These are phyloP conservation scores for Pyronema domesticum DNA, from an alignment of 495 filamentous ascomycete genomes.

Conservation along the genomic window DNA sequence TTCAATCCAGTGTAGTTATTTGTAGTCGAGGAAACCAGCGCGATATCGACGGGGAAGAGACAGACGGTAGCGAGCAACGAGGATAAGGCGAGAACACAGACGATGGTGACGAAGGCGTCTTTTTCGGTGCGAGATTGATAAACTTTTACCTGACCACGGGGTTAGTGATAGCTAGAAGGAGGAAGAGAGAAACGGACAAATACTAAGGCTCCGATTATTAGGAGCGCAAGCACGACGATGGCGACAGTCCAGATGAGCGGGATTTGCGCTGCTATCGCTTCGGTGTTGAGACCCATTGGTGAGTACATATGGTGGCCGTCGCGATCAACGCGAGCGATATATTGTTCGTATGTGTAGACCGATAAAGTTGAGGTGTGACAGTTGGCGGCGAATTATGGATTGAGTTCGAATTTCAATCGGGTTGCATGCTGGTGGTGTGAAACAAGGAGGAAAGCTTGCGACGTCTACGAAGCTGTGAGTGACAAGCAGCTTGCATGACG, in stretches of 20 bases:
- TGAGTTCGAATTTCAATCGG: no score
- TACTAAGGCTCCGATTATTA: conserved; percentile 14
- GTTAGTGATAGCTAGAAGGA: conserved; percentile 3
- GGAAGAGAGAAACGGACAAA: conserved; percentile 11
- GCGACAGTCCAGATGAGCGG: conserved; percentile 24
- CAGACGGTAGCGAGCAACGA: conserved; percentile 80
- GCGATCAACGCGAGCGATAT: not conserved
- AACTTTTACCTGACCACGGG: conserved; percentile 23
- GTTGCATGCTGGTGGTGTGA: no score
- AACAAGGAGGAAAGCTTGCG: no score
- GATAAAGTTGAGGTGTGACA: no score
- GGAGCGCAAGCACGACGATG: conserved; percentile 16
- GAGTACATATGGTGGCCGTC: not conserved
- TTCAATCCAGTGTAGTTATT: conserved; percentile 57
- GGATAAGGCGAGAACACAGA: conserved; percentile 72
- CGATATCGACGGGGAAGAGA: conserved; percentile 86
- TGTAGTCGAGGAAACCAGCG: conserved; percentile 75
- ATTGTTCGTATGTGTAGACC: no score
- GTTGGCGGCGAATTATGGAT: no score
- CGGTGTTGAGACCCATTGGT: not conserved
- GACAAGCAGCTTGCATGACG: no score
- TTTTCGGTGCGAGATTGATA: conserved; percentile 83
- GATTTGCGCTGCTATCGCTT: conserved; percentile 15
- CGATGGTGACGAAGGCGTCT: conserved; percentile 55
- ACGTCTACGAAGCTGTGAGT: no score